phyloP scores from a whole-genome alignment of 1,139 yeast genomes.

The Suhomyces ambrosiae region DNA sequence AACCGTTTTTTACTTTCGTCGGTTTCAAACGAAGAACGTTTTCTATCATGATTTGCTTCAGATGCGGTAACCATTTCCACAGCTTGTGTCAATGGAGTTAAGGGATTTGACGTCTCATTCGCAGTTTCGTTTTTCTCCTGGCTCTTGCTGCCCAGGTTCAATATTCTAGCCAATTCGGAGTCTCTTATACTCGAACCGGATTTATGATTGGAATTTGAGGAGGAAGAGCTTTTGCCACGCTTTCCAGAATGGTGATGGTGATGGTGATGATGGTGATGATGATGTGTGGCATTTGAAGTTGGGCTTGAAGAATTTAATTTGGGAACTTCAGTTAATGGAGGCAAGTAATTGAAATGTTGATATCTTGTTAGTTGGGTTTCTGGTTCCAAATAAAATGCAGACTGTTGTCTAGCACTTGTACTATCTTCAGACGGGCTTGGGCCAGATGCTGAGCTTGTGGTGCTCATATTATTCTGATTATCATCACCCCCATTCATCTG shows the following conservation, averaged over 20 bases:
- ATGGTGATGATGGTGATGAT: constrained; percentile 35
- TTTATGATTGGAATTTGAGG: constrained; percentile 4
- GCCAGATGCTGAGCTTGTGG: constrained; percentile 11
- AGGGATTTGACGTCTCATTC: constrained; percentile 19
- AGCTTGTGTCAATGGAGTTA: constrained; percentile 48
- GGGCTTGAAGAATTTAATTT: constrained; percentile 61
- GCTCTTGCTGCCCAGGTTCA: constrained; percentile 2
- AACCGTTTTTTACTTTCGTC: constrained; percentile 16
- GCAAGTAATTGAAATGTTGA: constrained; percentile 72
- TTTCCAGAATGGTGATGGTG: constrained; percentile 23
- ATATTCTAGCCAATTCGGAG: constrained; percentile 7
- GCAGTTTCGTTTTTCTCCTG: background rate
- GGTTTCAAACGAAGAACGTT: constrained; percentile 8
- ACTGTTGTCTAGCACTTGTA: background rate
- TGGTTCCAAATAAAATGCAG: constrained; percentile 42
- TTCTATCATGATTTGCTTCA: constrained; percentile 23
- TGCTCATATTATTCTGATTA: constrained; percentile 3
- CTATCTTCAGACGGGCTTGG: constrained; percentile 11
- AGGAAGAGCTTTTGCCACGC: constrained; percentile 4
- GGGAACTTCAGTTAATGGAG: constrained; percentile 72
- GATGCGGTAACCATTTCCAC: constrained; percentile 46
- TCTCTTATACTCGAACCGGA: constrained; percentile 23
- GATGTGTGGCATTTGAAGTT: constrained; percentile 23
- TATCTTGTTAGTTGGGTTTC: constrained; percentile 60
- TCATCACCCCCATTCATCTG: constrained; percentile 6